Base-by-base conservation (phyloP, 345 rosid genomes). In the Arabidopsis arenosa region DNA sequence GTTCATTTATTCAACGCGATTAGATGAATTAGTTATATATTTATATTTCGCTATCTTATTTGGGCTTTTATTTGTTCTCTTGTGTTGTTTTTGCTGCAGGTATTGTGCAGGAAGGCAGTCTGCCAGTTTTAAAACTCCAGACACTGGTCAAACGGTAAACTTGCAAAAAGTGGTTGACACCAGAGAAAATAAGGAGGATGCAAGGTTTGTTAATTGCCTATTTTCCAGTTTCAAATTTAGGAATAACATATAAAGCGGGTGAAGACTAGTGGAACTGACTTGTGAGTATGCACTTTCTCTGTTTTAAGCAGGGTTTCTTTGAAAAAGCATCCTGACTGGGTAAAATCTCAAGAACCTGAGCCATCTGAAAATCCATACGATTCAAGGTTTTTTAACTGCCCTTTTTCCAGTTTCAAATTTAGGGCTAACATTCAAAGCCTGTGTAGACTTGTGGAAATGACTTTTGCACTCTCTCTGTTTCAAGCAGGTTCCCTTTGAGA, bases 261-360 rank as follows among this genome's bases (percentile, higher is more conserved):
- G 37, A 62, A 41, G 37, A 41, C 18, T 62, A 23, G 17, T 40
- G 35, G 35, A 41, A 21, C 3, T 40, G 66, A 23, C 52, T 41
- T 23, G 36, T 41, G 36, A 62, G 13, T 41, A 23, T 41, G 7
- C 36, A 41, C 21, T 62, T 7, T 61, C 33, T 18, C 11, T 62
- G 51, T 41, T 9, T 62, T 51, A 23, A 12, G 36, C 51, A 62
- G 66, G 36, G 41, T 62, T 18, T 51, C 18, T 41, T 62, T 62
- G 51, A 62, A 13, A 41, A 62, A 51, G 7, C 66, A 36, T 41
- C 41, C 66, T 41, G 36, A 51, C 66, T 51, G 52, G 37, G 41
- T 62, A 62, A 62, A 41, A 62, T 40, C 51, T 62, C 66, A 23
- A 62, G 51, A 62, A 62, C 36, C 51, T 41, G 66, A 41, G 35